phyloP scores from a whole-genome alignment of 2,329 filamentous ascomycete genomes.

The Talaromyces verruculosus region DNA sequence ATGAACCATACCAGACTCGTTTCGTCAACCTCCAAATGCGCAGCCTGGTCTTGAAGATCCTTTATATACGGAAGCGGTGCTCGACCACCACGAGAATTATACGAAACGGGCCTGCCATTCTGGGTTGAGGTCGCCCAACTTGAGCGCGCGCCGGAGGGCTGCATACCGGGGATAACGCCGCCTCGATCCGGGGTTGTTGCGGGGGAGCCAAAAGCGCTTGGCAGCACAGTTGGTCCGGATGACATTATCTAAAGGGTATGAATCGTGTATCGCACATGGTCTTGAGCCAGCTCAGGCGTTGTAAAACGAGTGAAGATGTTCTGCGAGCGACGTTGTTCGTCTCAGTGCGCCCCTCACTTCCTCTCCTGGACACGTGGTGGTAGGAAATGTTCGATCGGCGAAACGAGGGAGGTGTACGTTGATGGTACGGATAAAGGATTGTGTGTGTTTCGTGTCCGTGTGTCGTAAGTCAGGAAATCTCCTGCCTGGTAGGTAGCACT shows the following conservation, averaged over 20 bases:
- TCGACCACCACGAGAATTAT: slow-evolving; percentile 24
- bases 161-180: slow-evolving; percentile 31
- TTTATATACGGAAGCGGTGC: slow-evolving; percentile 42
- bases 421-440: not conserved
- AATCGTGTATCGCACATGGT: slow-evolving; percentile 30
- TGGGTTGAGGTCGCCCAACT: slow-evolving; percentile 25
- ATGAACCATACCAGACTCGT: slow-evolving; percentile 30
- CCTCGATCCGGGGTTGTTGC: slow-evolving; percentile 33
- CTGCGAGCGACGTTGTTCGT: slow-evolving; percentile 4
- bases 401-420: not conserved
- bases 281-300: slow-evolving; percentile 12
- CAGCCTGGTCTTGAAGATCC: slow-evolving; percentile 42
- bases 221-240: slow-evolving; percentile 40
- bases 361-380: slow-evolving; percentile 12
- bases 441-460: not conserved
- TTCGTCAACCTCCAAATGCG: slow-evolving; percentile 35
- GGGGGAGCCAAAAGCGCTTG: slow-evolving; percentile 36
- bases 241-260: slow-evolving; percentile 34
- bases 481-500: slow-evolving; percentile 3
- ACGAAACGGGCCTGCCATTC: slow-evolving; percentile 16
- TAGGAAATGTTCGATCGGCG: not conserved
- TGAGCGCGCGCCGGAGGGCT: slow-evolving; percentile 29
- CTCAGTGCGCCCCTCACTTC: slow-evolving; percentile 17
- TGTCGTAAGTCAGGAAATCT: not conserved
- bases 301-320: slow-evolving; percentile 5